Evolutionary conservation across 352 stramenopile species (phyloP).

Genomic region (Phytopythium cucurbitacearum): DNA sequence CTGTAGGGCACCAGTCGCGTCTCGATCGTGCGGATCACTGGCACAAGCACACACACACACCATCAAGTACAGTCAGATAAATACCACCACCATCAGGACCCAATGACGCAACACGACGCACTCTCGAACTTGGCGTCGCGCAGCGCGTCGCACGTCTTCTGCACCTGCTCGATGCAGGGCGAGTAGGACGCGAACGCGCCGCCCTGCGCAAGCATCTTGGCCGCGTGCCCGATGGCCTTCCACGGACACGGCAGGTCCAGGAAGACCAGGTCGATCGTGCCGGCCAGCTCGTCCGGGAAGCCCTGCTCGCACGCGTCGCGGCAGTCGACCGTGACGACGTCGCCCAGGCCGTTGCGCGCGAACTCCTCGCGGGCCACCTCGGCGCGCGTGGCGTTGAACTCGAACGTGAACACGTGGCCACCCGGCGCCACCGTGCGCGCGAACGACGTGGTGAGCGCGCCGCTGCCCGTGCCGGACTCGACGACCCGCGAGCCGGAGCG

Average conservation of each 20-base stretch:
- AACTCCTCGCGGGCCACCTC: slow-evolving; percentile 94
- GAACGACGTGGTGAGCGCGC: slow-evolving; percentile 92
- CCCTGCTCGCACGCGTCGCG: slow-evolving; percentile 94
- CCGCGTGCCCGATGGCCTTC: slow-evolving; percentile 92
- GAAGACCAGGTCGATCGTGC: slow-evolving; percentile 93
- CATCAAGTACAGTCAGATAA: slow-evolving; percentile 1
- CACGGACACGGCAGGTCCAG: slow-evolving; percentile 98
- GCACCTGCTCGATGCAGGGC: slow-evolving; percentile 99
- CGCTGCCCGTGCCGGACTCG: slow-evolving; percentile 90
- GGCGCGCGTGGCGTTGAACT: slow-evolving; percentile 96
- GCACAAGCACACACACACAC: slow-evolving; percentile 7
- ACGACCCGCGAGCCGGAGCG: slow-evolving; percentile 89
- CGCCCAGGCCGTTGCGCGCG: slow-evolving; percentile 82
- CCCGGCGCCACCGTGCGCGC: slow-evolving; percentile 84
- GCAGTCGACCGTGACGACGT: slow-evolving; percentile 92
- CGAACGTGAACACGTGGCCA: slow-evolving; percentile 96
- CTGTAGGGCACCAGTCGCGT: slow-evolving; percentile 89
- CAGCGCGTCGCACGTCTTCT: slow-evolving; percentile 83
- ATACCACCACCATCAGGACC: neutral
- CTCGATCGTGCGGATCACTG: slow-evolving; percentile 89
- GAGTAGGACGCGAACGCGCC: slow-evolving; percentile 95
- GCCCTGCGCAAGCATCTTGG: slow-evolving; percentile 90
- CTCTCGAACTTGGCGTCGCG: slow-evolving; percentile 78
- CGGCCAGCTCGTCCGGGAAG: slow-evolving; percentile 59
- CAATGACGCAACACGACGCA: slow-evolving; percentile 20